A percentile compares a stretch with the other conserved stretches of the same genome.
Evolutionary conservation across 306 rosid species (phyloP).

Genomic region (Inga leiocalycina): DNA sequence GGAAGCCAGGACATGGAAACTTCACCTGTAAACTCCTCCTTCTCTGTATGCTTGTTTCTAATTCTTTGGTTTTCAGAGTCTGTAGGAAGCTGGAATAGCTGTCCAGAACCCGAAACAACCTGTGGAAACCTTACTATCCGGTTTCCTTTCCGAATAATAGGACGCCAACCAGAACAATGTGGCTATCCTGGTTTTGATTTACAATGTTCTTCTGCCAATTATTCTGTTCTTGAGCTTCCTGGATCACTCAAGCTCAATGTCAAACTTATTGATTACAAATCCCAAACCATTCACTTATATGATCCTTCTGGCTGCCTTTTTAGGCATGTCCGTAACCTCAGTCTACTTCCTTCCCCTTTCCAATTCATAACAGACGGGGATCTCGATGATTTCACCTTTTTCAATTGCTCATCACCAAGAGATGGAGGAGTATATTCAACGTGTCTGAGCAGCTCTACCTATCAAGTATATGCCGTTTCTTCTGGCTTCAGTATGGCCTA

Average conservation of each 20-base stretch:
- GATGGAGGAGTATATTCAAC: background rate
- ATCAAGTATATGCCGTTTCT: background rate
- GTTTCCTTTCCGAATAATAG: no score
- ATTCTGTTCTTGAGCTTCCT: no score
- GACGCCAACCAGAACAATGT: no score
- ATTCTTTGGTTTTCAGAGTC: background rate
- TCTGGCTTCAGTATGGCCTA: fast-evolving
- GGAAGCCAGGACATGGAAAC: background rate
- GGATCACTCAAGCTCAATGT: no score
- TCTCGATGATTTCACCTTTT: background rate
- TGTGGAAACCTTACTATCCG: no score
- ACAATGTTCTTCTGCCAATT: no score
- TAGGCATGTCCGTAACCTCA: background rate
- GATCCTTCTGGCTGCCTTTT: no score
- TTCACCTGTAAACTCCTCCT: background rate
- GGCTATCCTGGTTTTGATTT: no score
- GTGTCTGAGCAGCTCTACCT: conserved; percentile 17
- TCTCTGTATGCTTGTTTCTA: background rate
- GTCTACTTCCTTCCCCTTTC: conserved; percentile 30
- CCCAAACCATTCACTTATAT: no score
- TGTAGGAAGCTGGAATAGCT: conserved; percentile 1
- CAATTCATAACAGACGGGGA: fast-evolving
- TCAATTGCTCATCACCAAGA: conserved; percentile 35
- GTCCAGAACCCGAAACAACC: background rate
- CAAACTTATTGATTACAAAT: no score